These are phyloP conservation scores for Vaccinium vitisidaea DNA, from an alignment of 148 eudicot genomes.

Conservation along the genomic window DNA sequence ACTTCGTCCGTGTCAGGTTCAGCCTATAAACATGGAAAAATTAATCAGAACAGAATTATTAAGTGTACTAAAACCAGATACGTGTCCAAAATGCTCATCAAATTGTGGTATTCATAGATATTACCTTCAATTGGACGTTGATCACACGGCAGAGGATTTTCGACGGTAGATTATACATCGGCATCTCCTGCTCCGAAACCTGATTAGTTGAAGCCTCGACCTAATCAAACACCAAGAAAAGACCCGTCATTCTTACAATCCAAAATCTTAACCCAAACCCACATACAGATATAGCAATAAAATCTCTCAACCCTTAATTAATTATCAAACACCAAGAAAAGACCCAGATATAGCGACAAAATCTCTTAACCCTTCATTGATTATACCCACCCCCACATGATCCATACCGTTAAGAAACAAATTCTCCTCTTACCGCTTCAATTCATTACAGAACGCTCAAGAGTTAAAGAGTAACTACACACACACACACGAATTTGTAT, in stretches of 20 bases:
- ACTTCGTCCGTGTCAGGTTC: conserved; percentile 96
- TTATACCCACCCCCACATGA: too few relatives aligned
- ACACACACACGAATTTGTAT: neutral
- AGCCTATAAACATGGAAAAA: conserved; percentile 45
- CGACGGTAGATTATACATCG: conserved; percentile 77
- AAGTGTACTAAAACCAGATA: neutral
- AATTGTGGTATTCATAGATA: neutral
- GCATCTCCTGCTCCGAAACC: conserved; percentile 89
- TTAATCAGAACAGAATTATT: neutral
- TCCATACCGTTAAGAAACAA: neutral
- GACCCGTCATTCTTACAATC: neutral
- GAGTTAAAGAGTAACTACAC: neutral
- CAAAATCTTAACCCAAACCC: neutral
- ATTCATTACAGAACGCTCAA: neutral
- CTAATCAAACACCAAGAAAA: conserved; percentile 33
- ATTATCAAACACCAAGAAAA: too few relatives aligned
- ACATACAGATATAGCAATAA: neutral
- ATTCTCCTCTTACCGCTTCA: neutral
- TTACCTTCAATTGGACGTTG: conserved; percentile 71
- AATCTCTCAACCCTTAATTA: neutral
- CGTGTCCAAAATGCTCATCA: neutral
- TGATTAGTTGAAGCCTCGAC: conserved; percentile 97
- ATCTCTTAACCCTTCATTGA: too few relatives aligned
- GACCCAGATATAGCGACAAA: neutral
- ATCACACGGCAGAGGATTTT: conserved; percentile 87